phyloP scores from a whole-genome alignment of 345 rosid species.

The Syzygium aqueum region DNA sequence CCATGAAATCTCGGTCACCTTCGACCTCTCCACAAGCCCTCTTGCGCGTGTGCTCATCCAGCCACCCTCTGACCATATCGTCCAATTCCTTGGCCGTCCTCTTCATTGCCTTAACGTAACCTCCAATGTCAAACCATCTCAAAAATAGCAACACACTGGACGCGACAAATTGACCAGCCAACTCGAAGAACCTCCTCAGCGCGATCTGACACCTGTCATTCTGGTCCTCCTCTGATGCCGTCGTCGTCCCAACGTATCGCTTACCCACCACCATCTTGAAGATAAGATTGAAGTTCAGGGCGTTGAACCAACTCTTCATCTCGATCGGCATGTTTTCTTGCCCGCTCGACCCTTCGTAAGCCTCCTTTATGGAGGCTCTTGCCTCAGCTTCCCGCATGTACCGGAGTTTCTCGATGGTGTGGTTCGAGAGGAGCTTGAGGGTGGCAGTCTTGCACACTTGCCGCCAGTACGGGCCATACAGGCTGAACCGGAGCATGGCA shows the following conservation, averaged over 20 bases:
- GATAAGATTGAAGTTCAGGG: constrained; percentile 9
- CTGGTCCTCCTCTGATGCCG: constrained; percentile 5
- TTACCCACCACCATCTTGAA: constrained; percentile 12
- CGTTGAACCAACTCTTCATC: constrained; percentile 22
- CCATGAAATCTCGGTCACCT: constrained; percentile 32
- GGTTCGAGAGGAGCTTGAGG: constrained; percentile 48
- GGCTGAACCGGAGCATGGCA: constrained; percentile 56
- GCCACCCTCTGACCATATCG: constrained; percentile 19
- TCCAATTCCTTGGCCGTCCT: constrained; percentile 38
- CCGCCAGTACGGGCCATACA: constrained; percentile 58
- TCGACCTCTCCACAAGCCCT: constrained; percentile 6
- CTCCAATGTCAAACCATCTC: constrained; percentile 49
- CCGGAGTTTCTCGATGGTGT: constrained; percentile 37
- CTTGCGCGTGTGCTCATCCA: constrained; percentile 29
- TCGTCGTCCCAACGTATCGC: not conserved
- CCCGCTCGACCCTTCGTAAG: constrained; percentile 15
- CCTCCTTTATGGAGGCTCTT: constrained; percentile 17
- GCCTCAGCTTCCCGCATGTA: constrained; percentile 26
- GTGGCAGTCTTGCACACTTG: constrained; percentile 53
- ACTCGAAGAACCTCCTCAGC: constrained; percentile 25
- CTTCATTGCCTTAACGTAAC: constrained; percentile 56
- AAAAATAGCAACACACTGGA: constrained; percentile 52
- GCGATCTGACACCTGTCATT: too few relatives aligned
- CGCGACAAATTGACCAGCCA: constrained; percentile 40
- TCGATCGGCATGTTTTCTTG: constrained; percentile 9